These are phyloP conservation scores for Penicillium riverlandense DNA, from an alignment of 495 filamentous ascomycete genomes.

Conservation along the genomic window DNA sequence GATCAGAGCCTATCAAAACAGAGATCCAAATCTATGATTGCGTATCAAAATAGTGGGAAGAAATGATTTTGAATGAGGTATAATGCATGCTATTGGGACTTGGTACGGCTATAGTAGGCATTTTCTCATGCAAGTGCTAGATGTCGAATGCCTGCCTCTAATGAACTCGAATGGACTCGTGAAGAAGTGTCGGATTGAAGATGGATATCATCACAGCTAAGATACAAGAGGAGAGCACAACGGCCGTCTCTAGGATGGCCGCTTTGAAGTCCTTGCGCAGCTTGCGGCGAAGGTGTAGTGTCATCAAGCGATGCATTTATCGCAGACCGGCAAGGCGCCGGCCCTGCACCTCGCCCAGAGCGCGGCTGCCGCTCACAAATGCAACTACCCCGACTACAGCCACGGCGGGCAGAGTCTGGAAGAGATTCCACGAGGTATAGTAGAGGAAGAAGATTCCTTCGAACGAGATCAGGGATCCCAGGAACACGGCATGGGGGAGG, in stretches of 20 bases:
- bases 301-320: slow-evolving; percentile 26
- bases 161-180: too few relatives aligned
- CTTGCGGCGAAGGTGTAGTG: background rate
- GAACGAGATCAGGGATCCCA: slow-evolving; percentile 75
- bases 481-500: slow-evolving; percentile 71
- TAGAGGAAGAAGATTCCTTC: slow-evolving; percentile 94
- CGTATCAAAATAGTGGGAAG: too few relatives aligned
- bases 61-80: too few relatives aligned
- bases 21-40: too few relatives aligned
- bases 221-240: slow-evolving; percentile 8
- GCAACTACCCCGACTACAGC: slow-evolving; percentile 59
- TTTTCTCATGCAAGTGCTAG: too few relatives aligned
- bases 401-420: slow-evolving; percentile 75
- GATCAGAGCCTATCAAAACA: background rate
- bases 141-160: too few relatives aligned
- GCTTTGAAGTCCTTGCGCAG: background rate
- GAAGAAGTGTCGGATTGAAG: background rate
- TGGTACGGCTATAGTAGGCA: too few relatives aligned
- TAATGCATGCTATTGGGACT: too few relatives aligned
- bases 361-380: slow-evolving; percentile 85
- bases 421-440: slow-evolving; percentile 89
- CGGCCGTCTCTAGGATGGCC: background rate
- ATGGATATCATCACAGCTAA: slow-evolving; percentile 16
- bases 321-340: slow-evolving; percentile 74
- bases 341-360: slow-evolving; percentile 85